Evolutionary conservation across 306 rosid genomes (phyloP), one percentile per base, ranked within the genome.

Genomic region (Coriaria nepalensis): DNA sequence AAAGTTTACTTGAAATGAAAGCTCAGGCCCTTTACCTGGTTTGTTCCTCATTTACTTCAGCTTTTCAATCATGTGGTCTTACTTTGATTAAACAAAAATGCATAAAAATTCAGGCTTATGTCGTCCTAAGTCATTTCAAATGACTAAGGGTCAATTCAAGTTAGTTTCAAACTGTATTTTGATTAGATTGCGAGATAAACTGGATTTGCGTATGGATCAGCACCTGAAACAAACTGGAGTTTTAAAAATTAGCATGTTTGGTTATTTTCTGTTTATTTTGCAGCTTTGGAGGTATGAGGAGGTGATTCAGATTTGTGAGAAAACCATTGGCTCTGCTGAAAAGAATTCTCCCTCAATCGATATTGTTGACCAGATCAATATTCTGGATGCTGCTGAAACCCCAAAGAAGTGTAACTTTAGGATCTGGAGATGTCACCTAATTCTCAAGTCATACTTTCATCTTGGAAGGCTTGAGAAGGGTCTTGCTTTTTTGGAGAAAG

Each of bases 391-490:
- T 55, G 71, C 83, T 40, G 71, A 71, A 53, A 60, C 71, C 38
- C 56, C 73, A 36, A 62, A 79, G 65, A 35, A 62, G 53, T 46
- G 67, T 62, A 62, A 77, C 75, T 85, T 81, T 66, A 76, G 76
- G 69, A 12, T 90, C 8, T 90, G 98, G 98, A 79, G 95, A 40
- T 79, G 94, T 68, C 70, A 72, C 55, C 29, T 75, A 71, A 67
- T 57, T 63, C 74, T 90, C 60, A 85, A 79, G 69, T 76, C 87
- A 37, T 76, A 69, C 75, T 77, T 79, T 62, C 66, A 75, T 65
- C 63, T 75, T 35, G 98, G 98, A 69, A 90, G 71, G 70, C 80
- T 90, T 60, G 95, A 90, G 53, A 85, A 90, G 48, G 93, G 98
- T 47, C 76, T 90, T 70, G 71, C 87, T 56, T 73, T 57, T 35